A percentile compares a stretch with the other conserved stretches of the same genome.
Evolutionary conservation across 148 eudicot species (phyloP).

Genomic region (Rhododendron vialii): DNA sequence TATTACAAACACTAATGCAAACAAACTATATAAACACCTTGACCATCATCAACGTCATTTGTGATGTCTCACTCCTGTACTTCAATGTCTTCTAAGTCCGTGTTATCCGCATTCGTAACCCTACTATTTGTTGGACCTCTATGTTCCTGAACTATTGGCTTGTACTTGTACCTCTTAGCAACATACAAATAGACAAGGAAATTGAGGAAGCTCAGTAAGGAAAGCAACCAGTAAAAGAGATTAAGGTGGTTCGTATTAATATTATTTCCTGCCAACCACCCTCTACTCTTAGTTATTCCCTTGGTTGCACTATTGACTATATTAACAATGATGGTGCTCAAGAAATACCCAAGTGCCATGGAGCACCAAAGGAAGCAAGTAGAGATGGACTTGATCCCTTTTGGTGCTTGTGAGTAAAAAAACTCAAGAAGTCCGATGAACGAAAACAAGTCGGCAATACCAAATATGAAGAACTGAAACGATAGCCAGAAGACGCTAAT

Average conservation of each 20-base stretch:
- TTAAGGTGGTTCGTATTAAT: conserved; percentile 40
- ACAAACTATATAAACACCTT: background rate
- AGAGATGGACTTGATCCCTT: conserved; percentile 37
- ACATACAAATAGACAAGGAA: conserved; percentile 32
- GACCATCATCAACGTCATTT: background rate
- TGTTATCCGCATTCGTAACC: background rate
- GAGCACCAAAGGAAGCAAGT: conserved; percentile 47
- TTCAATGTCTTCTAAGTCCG: background rate
- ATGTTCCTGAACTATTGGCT: conserved; percentile 1
- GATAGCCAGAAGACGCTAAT: conserved; percentile 42
- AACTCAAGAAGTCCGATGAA: conserved; percentile 47
- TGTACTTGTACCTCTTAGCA: conserved; percentile 40
- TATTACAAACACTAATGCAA: background rate
- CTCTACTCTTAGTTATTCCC: conserved; percentile 24
- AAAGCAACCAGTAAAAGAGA: conserved; percentile 40
- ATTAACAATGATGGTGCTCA: conserved; percentile 41
- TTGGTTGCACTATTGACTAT: conserved; percentile 32
- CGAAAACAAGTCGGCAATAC: conserved; percentile 51
- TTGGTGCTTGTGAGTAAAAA: conserved; percentile 47
- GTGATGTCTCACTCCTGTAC: background rate
- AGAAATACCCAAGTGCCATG: conserved; percentile 40
- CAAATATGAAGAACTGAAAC: conserved; percentile 41
- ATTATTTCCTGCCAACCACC: conserved; percentile 48
- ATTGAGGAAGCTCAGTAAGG: conserved; percentile 26
- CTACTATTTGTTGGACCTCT: background rate